Conservation (phyloP, 78 protist species). For the Andalucia godoyi region DNA sequence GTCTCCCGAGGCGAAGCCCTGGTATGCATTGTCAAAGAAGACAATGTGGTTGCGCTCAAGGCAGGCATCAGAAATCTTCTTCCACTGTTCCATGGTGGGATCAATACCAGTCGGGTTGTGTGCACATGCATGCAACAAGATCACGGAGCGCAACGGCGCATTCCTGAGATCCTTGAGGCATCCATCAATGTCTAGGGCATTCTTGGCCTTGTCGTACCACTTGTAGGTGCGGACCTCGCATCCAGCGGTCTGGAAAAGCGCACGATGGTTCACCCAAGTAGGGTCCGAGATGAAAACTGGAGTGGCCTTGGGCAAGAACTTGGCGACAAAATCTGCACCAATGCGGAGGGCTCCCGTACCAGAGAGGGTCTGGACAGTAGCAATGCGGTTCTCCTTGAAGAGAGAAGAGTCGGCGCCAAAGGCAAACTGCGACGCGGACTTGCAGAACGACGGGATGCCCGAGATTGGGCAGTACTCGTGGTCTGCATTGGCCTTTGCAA, state of each 20-base stretch:
- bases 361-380: conserved; percentile 18
- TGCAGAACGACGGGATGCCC: conserved; percentile 46
- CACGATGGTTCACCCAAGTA: conserved; percentile 46
- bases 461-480: conserved; percentile 77
- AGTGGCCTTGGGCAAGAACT: background rate
- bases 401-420: conserved; percentile 2
- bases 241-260: conserved; percentile 27
- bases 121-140: conserved; percentile 74
- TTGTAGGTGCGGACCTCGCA: conserved; percentile 3
- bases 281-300: background rate
- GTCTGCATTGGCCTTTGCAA: conserved; percentile 22
- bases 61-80: background rate
- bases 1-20: conserved; percentile 75
- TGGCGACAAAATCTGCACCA: background rate
- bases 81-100: conserved; percentile 50
- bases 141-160: conserved; percentile 16
- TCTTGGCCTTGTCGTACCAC: conserved; percentile 24
- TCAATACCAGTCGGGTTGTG: conserved; percentile 91
- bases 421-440: conserved; percentile 26
- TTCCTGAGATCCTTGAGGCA: conserved; percentile 36
- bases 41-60: conserved; percentile 10
- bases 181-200: conserved; percentile 34
- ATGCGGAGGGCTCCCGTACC: background rate
- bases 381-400: conserved; percentile 19
- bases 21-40: conserved; percentile 77